Evolutionary conservation across 768 basidiomycete genomes (phyloP).

Genomic region (Psilocybe cyanescens): DNA sequence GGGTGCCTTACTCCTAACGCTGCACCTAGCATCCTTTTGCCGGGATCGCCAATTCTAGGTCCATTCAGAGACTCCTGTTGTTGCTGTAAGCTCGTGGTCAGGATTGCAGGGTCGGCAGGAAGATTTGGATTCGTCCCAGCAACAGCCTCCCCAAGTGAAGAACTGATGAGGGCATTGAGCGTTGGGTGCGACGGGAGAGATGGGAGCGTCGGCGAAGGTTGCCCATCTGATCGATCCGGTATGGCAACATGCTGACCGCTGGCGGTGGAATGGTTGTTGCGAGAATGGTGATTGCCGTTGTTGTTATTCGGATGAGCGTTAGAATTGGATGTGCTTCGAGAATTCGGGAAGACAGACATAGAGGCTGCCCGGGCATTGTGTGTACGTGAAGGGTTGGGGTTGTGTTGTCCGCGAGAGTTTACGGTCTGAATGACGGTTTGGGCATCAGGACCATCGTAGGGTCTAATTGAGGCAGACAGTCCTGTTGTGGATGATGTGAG

Average conservation of each 20-base stretch:
- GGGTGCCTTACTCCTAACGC: slow-evolving; percentile 87
- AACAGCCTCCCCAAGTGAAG: slow-evolving; percentile 63
- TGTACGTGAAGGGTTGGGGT: slow-evolving; percentile 65
- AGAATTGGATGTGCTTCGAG: slow-evolving; percentile 49
- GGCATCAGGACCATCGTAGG: slow-evolving; percentile 95
- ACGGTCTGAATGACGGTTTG: slow-evolving; percentile 83
- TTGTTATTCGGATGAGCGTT: slow-evolving; percentile 40
- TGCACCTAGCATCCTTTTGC: slow-evolving; percentile 87
- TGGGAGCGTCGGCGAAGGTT: slow-evolving; percentile 84
- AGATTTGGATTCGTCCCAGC: slow-evolving; percentile 36
- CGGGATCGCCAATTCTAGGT: slow-evolving; percentile 88
- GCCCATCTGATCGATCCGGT: slow-evolving; percentile 54
- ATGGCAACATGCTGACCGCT: slow-evolving; percentile 49
- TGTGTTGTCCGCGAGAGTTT: slow-evolving; percentile 71
- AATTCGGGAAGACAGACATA: slow-evolving; percentile 62
- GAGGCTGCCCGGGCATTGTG: slow-evolving; percentile 74
- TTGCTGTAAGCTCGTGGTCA: slow-evolving; percentile 58
- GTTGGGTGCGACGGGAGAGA: slow-evolving; percentile 83
- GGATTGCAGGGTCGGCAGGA: slow-evolving; percentile 70
- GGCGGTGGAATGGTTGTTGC: slow-evolving; percentile 30
- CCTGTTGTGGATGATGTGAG: slow-evolving; percentile 61
- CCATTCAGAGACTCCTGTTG: slow-evolving; percentile 42
- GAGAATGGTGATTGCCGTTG: slow-evolving; percentile 35
- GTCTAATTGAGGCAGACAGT: slow-evolving; percentile 68
- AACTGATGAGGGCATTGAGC: slow-evolving; percentile 82